Evolutionary conservation across 352 stramenopile genomes (phyloP).

Genomic region (Pythium folliculosum): DNA sequence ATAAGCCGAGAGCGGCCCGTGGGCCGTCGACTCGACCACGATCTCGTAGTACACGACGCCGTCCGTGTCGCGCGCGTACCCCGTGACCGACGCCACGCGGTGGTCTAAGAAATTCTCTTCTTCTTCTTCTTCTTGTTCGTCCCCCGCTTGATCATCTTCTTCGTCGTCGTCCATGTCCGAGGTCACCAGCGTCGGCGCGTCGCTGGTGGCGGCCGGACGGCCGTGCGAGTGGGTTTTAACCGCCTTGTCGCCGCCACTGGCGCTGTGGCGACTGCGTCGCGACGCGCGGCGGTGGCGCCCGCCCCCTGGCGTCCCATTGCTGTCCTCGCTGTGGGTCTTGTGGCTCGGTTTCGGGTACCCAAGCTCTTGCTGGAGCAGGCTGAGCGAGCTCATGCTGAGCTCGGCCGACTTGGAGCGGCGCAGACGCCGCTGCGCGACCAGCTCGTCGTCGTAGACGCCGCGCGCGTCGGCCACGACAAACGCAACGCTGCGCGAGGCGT

Average conservation of each 20-base stretch:
- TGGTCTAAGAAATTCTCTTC: slow-evolving; percentile 78
- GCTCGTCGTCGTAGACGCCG: neutral
- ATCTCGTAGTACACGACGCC: slow-evolving; percentile 83
- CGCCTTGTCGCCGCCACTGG: slow-evolving; percentile 28
- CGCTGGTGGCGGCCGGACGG: slow-evolving; percentile 26
- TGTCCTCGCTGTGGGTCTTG: neutral
- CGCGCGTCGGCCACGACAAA: slow-evolving; percentile 4
- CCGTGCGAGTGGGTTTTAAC: slow-evolving; percentile 14
- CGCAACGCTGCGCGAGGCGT: slow-evolving; percentile 1
- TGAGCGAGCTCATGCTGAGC: slow-evolving; percentile 39
- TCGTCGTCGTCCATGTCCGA: slow-evolving; percentile 10
- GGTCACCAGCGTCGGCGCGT: slow-evolving; percentile 18
- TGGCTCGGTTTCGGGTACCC: slow-evolving; percentile 47
- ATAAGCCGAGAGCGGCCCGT: slow-evolving; percentile 75
- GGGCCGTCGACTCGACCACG: slow-evolving; percentile 57
- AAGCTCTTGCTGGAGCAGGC: slow-evolving; percentile 72
- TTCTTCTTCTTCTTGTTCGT: slow-evolving; percentile 39
- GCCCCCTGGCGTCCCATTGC: neutral
- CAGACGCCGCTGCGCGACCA: slow-evolving; percentile 23
- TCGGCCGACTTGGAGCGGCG: slow-evolving; percentile 66
- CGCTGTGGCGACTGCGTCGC: slow-evolving; percentile 24
- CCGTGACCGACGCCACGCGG: slow-evolving; percentile 62
- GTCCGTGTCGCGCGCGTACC: slow-evolving; percentile 74
- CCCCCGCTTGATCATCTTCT: slow-evolving; percentile 24
- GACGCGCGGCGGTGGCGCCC: neutral